Evolutionary conservation across 1,284 basidiomycete species (phyloP).

Genomic region (Ganoderma multipileum): DNA sequence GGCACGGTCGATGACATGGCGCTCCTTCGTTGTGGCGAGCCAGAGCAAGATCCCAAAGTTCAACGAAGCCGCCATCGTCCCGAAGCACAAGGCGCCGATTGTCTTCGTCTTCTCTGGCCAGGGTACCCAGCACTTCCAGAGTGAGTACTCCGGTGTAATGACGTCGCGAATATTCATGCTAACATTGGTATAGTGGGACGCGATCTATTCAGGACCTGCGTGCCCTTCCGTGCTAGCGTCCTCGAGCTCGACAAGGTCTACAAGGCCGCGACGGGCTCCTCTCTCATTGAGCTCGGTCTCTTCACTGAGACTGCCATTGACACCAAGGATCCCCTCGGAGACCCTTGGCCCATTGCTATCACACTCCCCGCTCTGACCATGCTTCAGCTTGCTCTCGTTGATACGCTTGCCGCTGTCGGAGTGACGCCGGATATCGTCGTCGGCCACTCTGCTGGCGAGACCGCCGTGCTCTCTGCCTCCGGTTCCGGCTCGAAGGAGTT

Average conservation of each 20-base stretch:
- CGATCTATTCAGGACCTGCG: slow-evolving; percentile 43
- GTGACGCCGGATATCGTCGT: slow-evolving; percentile 45
- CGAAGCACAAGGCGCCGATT: slow-evolving; percentile 38
- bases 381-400: slow-evolving; percentile 52
- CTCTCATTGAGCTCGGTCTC: slow-evolving; percentile 43
- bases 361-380: slow-evolving; percentile 49
- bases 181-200: slow-evolving; percentile 44
- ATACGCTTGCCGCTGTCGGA: slow-evolving; percentile 44
- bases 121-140: slow-evolving; percentile 50
- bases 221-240: slow-evolving; percentile 45
- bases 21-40: slow-evolving; percentile 32
- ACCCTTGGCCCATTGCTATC: slow-evolving; percentile 42
- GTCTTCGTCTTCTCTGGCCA: slow-evolving; percentile 52
- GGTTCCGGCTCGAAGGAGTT: slow-evolving; percentile 46
- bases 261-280: slow-evolving; percentile 39
- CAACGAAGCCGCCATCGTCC: slow-evolving; percentile 36
- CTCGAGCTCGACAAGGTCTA: slow-evolving; percentile 44
- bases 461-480: slow-evolving; percentile 50
- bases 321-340: slow-evolving; percentile 33
- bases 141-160: slow-evolving; percentile 22
- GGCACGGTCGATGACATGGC: slow-evolving; percentile 44
- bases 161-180: not conserved
- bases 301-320: slow-evolving; percentile 32
- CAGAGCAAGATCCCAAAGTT: slow-evolving; percentile 21
- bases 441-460: slow-evolving; percentile 52